These are phyloP conservation scores for Marasmius oreades DNA, from an alignment of 1,284 basidiomycete genomes.

Conservation along the genomic window DNA sequence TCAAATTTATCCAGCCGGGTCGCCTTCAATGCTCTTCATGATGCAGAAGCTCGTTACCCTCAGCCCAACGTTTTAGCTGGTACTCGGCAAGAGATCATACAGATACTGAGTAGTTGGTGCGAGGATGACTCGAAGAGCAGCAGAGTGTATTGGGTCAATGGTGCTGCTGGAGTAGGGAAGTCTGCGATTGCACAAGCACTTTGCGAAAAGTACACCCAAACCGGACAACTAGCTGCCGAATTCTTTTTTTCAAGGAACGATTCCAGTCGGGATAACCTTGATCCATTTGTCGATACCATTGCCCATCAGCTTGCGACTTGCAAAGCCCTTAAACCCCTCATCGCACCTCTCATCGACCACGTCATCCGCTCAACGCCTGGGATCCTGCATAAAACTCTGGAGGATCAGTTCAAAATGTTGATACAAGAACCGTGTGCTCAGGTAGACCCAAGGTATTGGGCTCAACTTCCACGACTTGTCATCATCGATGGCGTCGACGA, in stretches of 20 bases:
- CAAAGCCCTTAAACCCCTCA: not conserved
- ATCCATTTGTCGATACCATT: not conserved
- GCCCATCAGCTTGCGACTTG: not conserved
- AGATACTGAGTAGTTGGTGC: not conserved
- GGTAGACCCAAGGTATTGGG: not conserved
- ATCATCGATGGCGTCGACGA: slow-evolving; percentile 3
- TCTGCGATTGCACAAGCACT: not conserved
- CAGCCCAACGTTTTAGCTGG: not conserved
- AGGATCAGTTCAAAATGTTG: not conserved
- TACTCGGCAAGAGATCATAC: not conserved
- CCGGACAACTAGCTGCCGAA: not conserved
- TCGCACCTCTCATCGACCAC: not conserved
- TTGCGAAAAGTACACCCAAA: not conserved
- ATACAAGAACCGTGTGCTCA: not conserved
- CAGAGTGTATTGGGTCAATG: slow-evolving; percentile 1
- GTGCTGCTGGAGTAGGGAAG: slow-evolving; percentile 2
- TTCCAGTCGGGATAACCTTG: not conserved
- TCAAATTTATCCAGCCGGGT: not conserved
- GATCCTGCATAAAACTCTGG: not conserved
- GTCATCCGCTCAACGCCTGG: not conserved
- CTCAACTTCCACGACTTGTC: not conserved
- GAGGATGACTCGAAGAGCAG: not conserved
- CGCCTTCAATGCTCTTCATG: not conserved
- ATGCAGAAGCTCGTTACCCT: not conserved
- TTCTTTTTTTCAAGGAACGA: slow-evolving; percentile 4